phyloP scores from a whole-genome alignment of 2,329 filamentous ascomycete species.

The Penicillium brevicompactum region DNA sequence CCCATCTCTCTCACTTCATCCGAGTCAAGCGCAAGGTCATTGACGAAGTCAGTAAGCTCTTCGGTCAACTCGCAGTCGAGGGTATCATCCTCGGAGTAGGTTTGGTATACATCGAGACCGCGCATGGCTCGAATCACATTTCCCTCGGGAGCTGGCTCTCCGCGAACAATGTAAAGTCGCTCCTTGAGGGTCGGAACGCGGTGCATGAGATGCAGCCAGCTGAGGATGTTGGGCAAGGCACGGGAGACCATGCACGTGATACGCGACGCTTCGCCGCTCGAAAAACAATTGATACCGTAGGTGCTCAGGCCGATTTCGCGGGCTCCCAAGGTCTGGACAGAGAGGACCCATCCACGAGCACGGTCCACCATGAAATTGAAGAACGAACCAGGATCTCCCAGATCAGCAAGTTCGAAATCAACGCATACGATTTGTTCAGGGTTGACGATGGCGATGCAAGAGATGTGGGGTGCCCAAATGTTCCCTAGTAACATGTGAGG shows the following conservation, averaged over 20 bases:
- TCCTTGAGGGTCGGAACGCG: slow-evolving; percentile 1
- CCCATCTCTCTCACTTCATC: not conserved
- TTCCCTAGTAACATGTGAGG: slow-evolving; percentile 32
- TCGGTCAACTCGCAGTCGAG: not conserved
- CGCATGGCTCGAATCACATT: too few relatives aligned
- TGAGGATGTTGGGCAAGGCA: slow-evolving; percentile 51
- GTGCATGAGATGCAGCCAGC: slow-evolving; percentile 64
- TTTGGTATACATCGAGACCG: not conserved
- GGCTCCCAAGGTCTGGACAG: slow-evolving; percentile 53
- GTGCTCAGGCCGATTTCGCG: slow-evolving; percentile 58
- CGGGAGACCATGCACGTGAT: slow-evolving; percentile 65
- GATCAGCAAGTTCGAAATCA: slow-evolving; percentile 25
- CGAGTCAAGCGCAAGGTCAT: not conserved
- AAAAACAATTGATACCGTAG: slow-evolving; percentile 68
- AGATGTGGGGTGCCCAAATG: slow-evolving; percentile 42
- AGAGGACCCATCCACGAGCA: slow-evolving; percentile 63
- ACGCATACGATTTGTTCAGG: slow-evolving; percentile 37
- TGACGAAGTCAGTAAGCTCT: not conserved
- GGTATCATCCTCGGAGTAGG: not conserved
- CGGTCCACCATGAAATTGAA: slow-evolving; percentile 51
- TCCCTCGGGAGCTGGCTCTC: not conserved
- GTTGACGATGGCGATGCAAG: slow-evolving; percentile 42
- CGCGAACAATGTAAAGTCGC: not conserved
- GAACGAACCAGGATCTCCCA: slow-evolving; percentile 20
- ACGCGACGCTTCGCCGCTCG: slow-evolving; percentile 63